A percentile compares a stretch with the other conserved stretches of the same genome.
phyloP scores from a whole-genome alignment of 2,329 filamentous ascomycete species.

The Penicillium sp. region DNA sequence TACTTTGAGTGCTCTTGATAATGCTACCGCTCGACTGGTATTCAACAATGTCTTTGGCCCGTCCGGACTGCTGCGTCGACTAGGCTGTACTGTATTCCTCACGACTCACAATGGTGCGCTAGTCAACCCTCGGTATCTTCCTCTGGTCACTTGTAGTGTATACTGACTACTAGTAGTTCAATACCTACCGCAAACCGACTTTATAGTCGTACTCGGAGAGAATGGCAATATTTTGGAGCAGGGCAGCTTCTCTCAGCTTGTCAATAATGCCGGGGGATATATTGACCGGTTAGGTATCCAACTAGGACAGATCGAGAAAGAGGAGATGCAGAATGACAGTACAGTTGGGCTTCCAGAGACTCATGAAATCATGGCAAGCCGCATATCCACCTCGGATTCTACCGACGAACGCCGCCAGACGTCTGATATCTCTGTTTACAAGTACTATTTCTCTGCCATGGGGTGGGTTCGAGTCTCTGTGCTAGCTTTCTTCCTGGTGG shows the following conservation, averaged over 20 bases:
- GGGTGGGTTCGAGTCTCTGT: conserved; percentile 14
- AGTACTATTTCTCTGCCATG: conserved; percentile 23
- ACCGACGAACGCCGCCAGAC: background rate
- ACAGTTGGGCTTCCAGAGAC: background rate
- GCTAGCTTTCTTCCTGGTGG: conserved; percentile 14
- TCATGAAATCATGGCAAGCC: background rate
- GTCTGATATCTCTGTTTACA: conserved; percentile 19
- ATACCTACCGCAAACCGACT: conserved; percentile 41
- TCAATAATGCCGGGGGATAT: background rate
- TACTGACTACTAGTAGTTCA: conserved; percentile 21
- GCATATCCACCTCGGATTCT: background rate
- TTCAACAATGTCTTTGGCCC: conserved; percentile 41
- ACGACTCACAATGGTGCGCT: conserved; percentile 35
- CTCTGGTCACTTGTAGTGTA: background rate
- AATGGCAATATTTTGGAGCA: conserved; percentile 35
- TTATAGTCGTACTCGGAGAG: conserved; percentile 37
- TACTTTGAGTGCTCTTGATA: conserved; percentile 43
- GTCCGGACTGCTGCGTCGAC: conserved; percentile 43
- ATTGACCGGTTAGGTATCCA: background rate
- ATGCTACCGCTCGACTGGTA: conserved; percentile 38
- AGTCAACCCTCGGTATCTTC: background rate
- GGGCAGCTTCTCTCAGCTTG: conserved; percentile 28
- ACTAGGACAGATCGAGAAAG: background rate
- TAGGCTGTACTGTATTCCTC: conserved; percentile 44
- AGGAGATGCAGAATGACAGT: background rate